Conservation (phyloP, 495 filamentous ascomycete genomes). For the Melanomma pulvis-pyrius region DNA sequence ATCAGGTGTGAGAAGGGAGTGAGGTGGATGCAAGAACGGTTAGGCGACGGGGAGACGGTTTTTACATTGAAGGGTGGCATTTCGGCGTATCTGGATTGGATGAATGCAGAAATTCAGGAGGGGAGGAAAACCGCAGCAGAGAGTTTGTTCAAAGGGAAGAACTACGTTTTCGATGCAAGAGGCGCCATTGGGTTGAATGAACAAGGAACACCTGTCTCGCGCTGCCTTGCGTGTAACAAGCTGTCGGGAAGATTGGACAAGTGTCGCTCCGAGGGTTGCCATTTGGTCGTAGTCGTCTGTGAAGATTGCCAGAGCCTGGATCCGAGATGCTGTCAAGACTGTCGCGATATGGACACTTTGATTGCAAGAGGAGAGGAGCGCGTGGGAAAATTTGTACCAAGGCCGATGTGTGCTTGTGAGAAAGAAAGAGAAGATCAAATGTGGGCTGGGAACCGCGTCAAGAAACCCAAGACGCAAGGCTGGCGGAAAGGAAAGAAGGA, state of each 20-base stretch:
- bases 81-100: background rate
- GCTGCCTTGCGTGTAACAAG: background rate
- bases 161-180: conserved; percentile 2
- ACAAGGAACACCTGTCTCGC: background rate
- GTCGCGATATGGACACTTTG: background rate
- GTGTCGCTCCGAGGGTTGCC: background rate
- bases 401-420: background rate
- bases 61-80: background rate
- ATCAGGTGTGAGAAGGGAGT: background rate
- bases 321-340: background rate
- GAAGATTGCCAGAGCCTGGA: background rate
- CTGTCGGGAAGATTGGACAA: background rate
- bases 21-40: background rate
- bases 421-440: background rate
- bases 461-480: background rate
- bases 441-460: background rate
- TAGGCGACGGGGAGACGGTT: background rate
- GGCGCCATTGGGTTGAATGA: background rate
- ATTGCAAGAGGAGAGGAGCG: background rate
- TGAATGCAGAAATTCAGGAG: background rate
- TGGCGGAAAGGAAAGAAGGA: background rate
- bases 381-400: background rate
- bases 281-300: background rate
- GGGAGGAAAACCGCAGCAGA: background rate
- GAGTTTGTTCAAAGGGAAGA: conserved; percentile 5